Base-by-base conservation (phyloP, 306 rosid genomes). In the Alnus glutinosa region DNA sequence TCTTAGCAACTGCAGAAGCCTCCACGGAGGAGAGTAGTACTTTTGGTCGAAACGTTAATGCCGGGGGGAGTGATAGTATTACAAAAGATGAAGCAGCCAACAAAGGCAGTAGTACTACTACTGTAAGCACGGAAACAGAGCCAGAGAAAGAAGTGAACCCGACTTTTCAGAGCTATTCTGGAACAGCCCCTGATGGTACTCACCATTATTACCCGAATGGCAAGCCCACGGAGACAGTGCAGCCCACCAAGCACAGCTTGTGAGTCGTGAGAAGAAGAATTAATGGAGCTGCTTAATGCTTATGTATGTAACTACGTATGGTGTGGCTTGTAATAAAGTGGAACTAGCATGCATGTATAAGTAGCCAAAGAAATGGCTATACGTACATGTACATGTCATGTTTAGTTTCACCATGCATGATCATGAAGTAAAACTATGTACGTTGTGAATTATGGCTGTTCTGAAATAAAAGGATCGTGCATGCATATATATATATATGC, bases 141-240 rank as follows among this genome's bases (percentile, higher is more conserved):
- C 48, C 2, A 49, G 63, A 72, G 2, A 67, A 73, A 1, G 78
- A 79, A 11, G 36, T 4, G 7, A 79, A 73, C 19, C 73, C 74
- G 11, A 14, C 54, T 5, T 61, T 34, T 39, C 67, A 50, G 18
- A 51, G 23, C 71, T 39, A 42, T 42, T 5, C 46, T 42, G 7
- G 7, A 42, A 42, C 46, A 42, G 1, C 1, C 46, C 7, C 46
- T 7, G 7, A 0, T 23, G 28, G 28, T 1, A 42, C 46, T 39
- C 82, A 73, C 77, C 82, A 19, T 63, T 34, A 12, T 9, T 61
- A 34, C 42, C 0, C 11, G 0, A 10, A 18, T 36, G 77, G 19
- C 36, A 5, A 18, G 28, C 28, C 28, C 28, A 23, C 28, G 28
- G 12, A 67, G 12, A 1, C n/a, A 23, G 28, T 23, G 28, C 19